Percentiles rank a stretch among this genome's conserved stretches.
Evolutionary conservation across 129 eudicot genomes (phyloP).

Genomic region (Ambrosia artemisiifolia): DNA sequence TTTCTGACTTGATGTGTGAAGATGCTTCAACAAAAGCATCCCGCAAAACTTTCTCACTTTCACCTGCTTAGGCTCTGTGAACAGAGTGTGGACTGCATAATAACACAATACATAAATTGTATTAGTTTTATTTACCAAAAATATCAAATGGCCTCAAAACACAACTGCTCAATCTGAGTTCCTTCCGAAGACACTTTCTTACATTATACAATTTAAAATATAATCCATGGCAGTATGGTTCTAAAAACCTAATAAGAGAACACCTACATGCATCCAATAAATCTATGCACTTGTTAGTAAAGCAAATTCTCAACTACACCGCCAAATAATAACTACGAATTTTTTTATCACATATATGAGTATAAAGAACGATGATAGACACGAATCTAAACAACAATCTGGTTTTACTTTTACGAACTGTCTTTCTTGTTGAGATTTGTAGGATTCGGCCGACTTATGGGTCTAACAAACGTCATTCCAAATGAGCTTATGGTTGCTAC

Average conservation of each 20-base stretch:
- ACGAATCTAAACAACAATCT: no score
- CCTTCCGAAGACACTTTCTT: background rate
- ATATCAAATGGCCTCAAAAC: no score
- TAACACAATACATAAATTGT: constrained; percentile 13
- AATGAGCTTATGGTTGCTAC: no score
- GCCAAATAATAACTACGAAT: no score
- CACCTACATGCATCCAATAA: background rate
- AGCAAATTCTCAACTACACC: no score
- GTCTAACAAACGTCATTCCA: no score
- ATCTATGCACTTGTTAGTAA: background rate
- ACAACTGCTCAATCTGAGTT: background rate
- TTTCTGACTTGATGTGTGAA: constrained; percentile 57
- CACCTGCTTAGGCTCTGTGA: constrained; percentile 85
- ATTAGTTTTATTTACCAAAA: background rate
- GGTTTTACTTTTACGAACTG: no score
- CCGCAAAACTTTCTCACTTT: constrained; percentile 79
- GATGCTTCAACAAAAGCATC: constrained; percentile 87
- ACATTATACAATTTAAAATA: background rate
- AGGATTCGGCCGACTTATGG: no score
- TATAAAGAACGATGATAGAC: no score
- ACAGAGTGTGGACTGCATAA: constrained; percentile 91
- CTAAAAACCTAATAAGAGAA: background rate
- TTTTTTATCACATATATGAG: no score
- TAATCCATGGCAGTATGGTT: background rate
- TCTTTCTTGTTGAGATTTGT: no score